These are phyloP conservation scores for Aquilaria agallochum DNA, from an alignment of 441 rosid genomes.

Conservation along the genomic window DNA sequence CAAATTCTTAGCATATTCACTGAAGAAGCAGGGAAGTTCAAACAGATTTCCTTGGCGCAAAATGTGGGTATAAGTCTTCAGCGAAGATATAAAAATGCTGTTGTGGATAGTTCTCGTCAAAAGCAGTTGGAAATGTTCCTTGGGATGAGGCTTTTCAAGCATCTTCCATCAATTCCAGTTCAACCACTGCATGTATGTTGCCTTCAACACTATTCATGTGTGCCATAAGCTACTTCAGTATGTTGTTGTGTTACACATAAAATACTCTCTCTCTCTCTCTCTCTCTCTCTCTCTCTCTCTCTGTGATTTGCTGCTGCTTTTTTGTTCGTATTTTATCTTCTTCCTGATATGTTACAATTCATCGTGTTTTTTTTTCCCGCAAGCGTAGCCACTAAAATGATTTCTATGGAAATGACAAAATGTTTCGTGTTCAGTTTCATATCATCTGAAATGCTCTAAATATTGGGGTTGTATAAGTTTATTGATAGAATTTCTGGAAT, in stretches of 20 bases:
- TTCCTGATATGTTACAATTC: too few relatives aligned
- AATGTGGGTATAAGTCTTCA: conserved; percentile 89
- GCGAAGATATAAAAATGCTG: conserved; percentile 87
- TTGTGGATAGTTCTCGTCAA: conserved; percentile 96
- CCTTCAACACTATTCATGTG: conserved; percentile 1
- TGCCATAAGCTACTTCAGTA: not conserved
- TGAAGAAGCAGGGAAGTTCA: conserved; percentile 88
- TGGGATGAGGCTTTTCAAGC: conserved; percentile 93
- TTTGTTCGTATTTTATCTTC: too few relatives aligned
- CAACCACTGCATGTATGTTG: conserved; percentile 80
- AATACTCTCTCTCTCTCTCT: not conserved
- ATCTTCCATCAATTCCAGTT: conserved; percentile 86
- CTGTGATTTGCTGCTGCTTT: not conserved
- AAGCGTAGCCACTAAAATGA: too few relatives aligned
- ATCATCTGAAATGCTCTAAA: too few relatives aligned
- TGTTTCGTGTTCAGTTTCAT: too few relatives aligned
- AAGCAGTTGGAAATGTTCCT: conserved; percentile 98
- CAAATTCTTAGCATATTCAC: conserved; percentile 94
- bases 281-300: not conserved
- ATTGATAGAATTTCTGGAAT: too few relatives aligned
- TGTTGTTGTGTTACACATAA: not conserved
- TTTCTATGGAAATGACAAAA: too few relatives aligned
- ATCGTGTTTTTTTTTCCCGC: too few relatives aligned
- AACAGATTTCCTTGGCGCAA: conserved; percentile 92
- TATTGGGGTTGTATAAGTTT: too few relatives aligned